Conservation (phyloP, 805 yeast species). For the Candida pini region DNA sequence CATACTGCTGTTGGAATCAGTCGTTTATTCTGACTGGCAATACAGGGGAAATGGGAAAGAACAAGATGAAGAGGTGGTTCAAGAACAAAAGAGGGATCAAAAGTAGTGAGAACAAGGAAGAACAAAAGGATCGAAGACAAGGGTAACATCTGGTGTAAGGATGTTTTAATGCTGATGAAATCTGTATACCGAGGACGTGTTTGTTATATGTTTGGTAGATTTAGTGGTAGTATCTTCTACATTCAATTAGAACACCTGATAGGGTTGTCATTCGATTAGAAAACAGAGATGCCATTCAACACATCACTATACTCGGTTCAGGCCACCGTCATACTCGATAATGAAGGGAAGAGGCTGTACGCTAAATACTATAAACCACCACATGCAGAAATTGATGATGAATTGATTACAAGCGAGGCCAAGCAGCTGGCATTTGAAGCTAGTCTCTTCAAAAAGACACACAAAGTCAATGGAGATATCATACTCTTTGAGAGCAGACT, state of each 20-base stretch:
- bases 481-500: conserved; percentile 72
- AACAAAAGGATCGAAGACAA: not conserved
- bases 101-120: not conserved
- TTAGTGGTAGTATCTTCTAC: too few species aligned
- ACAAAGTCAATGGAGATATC: conserved; percentile 75
- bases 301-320: conserved; percentile 73
- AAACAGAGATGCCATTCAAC: conserved; percentile 19
- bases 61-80: not conserved
- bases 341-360: conserved; percentile 70
- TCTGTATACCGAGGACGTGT: not conserved
- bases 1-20: conserved; percentile 3
- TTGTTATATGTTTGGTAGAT: too few species aligned
- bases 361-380: conserved; percentile 81
- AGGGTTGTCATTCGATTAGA: not conserved
- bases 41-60: not conserved
- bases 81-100: not conserved
- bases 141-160: not conserved
- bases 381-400: conserved; percentile 35
- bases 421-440: conserved; percentile 77
- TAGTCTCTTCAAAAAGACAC: conserved; percentile 66
- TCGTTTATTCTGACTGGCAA: too few species aligned
- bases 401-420: conserved; percentile 30
- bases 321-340: conserved; percentile 76
- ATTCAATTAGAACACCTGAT: too few species aligned
- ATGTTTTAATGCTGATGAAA: too few species aligned